Base-by-base conservation (phyloP, 495 filamentous ascomycete genomes). In the Neurospora tetraspora region DNA sequence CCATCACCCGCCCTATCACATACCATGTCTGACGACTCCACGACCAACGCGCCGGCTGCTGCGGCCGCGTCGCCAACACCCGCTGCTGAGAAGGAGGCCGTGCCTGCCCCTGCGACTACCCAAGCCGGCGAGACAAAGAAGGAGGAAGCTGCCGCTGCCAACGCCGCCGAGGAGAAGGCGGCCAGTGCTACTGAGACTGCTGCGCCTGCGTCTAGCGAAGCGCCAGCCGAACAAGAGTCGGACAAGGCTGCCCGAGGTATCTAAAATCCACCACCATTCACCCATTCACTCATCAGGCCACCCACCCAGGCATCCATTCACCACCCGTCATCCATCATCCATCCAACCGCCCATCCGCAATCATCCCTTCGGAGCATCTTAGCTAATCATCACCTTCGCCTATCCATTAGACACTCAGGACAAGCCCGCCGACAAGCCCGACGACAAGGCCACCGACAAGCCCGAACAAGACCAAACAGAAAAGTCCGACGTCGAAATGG, bases 401-500 rank as follows among this genome's bases (percentile, higher is more conserved):
- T 7, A 31, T 42, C 34, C 72, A 65, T 34, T 65, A 65, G 53
- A 65, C 53, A 18, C 27, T 3, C 14, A 65, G 53, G 53, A 40
- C 37, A 39, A 34, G 37, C 14, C 61, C 61, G 39, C 68, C 78
- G 71, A 68, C 39, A 74, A 71, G 31, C 40, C 76, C 12, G 18
- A 76, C 53, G 76, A 77, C 40, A 76, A 79, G 69, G 69, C 75
- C 27, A 39, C 79, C 69, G 79, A 79, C 31, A 70, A 79, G 69
- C 27, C 76, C 68, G 53, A 65, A 65, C 53, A 34, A 65, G 53
- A 65, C 12, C 53, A 65, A 65, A 65, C 53, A 11, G 73, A 81
- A 43, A 77, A 78, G n/a, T 53, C 77, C 27, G 82, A 84, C 74
- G 78, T 79, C 68, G 82, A 83, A 69, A 82, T 80, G 78, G 76